phyloP scores from a whole-genome alignment of 2,329 filamentous ascomycete species.

The Gliomastix tumulicola region DNA sequence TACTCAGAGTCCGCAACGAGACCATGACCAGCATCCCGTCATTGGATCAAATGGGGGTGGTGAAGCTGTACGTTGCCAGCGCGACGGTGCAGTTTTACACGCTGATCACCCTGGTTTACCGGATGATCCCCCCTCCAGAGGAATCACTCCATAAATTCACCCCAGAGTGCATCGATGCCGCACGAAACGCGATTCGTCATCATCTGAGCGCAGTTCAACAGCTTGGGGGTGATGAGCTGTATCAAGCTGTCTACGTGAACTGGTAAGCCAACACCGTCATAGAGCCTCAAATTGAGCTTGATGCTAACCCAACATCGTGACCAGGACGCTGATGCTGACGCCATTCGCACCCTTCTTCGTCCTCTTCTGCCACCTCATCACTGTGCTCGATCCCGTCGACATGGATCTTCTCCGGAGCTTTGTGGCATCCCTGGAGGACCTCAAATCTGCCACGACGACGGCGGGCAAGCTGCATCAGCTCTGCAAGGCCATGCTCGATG shows the following conservation, averaged over 20 bases:
- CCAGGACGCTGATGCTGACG: conserved; percentile 46
- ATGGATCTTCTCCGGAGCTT: conserved; percentile 49
- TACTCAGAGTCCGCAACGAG: conserved; percentile 23
- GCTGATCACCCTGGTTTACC: conserved; percentile 43
- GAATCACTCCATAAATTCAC: conserved; percentile 35
- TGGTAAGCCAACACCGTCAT: conserved; percentile 26
- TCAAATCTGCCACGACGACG: conserved; percentile 46
- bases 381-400: conserved; percentile 45
- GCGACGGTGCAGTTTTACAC: conserved; percentile 41
- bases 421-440: conserved; percentile 44
- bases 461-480: conserved; percentile 42
- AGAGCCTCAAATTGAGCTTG: not conserved
- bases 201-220: conserved; percentile 34
- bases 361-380: conserved; percentile 50
- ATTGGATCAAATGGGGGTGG: conserved; percentile 28
- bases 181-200: conserved; percentile 36
- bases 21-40: conserved; percentile 26
- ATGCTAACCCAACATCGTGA: not conserved
- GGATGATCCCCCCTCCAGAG: conserved; percentile 39
- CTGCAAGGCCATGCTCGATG: not conserved
- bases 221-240: conserved; percentile 28
- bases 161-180: conserved; percentile 39
- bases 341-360: conserved; percentile 55
- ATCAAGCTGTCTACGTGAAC: conserved; percentile 40
- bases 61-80: conserved; percentile 35